Base-by-base conservation (phyloP, 805 yeast genomes). In the Middelhovenomyces tepae region DNA sequence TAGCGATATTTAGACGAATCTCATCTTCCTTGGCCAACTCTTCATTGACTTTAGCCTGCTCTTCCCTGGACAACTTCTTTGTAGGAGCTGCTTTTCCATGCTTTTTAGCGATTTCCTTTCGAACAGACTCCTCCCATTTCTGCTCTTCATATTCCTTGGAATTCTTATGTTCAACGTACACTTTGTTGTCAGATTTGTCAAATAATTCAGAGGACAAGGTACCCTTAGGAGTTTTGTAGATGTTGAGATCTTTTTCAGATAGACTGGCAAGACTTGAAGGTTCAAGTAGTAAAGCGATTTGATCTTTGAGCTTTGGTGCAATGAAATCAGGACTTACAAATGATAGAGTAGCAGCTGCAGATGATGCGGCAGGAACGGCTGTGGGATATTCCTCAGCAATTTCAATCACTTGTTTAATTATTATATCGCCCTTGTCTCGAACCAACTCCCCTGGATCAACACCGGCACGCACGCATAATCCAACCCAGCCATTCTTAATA, bases 61-160 rank as follows among this genome's bases (percentile, higher is more conserved):
- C 94, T 49, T 87, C 96, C 43, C 75, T 78, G 2, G 93, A 68
- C 25, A 78, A 61, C 48, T 80, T 81, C 56, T 69, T 76, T 27
- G 37, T 32, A 13, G 40, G 30, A 3, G 38, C 40, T 15, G 31
- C 32, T 5, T 37, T 42, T 3, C 42, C 44, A 9, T 69, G 66
- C 52, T 75, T 75, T 34, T 66, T 65, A 1, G 79, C 76, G 22
- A 86, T 64, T 48, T 85, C 89, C 42, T 75, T 74, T 47, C 89
- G 73, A 20, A 91, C 69, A 32, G 71, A 71, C 45, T 78, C 86
- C 51, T 91, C 98, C 97, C 97, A 89, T 53, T 83, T 75, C 38
- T 71, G 60, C 2, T 87, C 80, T 47, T 80, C 94, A 47, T 84
- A 84, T 48, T 86, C 95, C 50, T 78, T 86, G 1, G 83, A 62